Percentiles rank a stretch among this genome's conserved stretches.
Conservation (phyloP, 2,329 filamentous ascomycete genomes). For the Cladosporium colombiae region DNA sequence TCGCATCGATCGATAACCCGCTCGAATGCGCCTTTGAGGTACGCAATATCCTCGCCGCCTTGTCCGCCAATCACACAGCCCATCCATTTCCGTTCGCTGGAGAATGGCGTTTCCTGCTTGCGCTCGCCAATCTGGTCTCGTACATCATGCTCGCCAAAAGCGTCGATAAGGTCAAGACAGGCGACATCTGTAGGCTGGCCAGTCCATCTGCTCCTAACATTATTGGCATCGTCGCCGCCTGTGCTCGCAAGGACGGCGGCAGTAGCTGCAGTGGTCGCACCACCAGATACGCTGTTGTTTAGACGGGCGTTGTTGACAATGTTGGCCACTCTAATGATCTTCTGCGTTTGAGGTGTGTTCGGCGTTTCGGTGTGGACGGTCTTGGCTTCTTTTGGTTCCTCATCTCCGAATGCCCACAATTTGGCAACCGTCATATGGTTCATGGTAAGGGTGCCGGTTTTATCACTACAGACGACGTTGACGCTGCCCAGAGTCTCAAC, state of each 20-base stretch:
- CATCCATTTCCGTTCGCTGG: conserved; percentile 99
- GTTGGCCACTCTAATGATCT: conserved; percentile 87
- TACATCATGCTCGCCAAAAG: conserved; percentile 87
- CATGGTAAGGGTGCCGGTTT: conserved; percentile 92
- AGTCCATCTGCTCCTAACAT: conserved; percentile 83
- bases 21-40: conserved; percentile 94
- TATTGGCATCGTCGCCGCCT: conserved; percentile 58
- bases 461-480: conserved; percentile 99
- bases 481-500: conserved; percentile 98
- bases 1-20: conserved; percentile 83
- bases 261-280: conserved; percentile 66
- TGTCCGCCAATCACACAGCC: conserved; percentile 74
- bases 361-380: conserved; percentile 54
- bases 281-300: conserved; percentile 61
- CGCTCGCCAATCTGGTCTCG: conserved; percentile 82
- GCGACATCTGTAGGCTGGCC: conserved; percentile 97
- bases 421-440: conserved; percentile 98
- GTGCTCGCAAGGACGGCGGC: conserved; percentile 86
- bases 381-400: conserved; percentile 56
- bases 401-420: conserved; percentile 81
- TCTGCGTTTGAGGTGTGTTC: conserved; percentile 72
- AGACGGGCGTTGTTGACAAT: conserved; percentile 93
- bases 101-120: conserved; percentile 86
- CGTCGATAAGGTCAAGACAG: conserved; percentile 90
- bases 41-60: conserved; percentile 75